Evolutionary conservation across 306 rosid species (phyloP), one percentile per base, ranked within the genome.

Genomic region (Vigna nakashimae): DNA sequence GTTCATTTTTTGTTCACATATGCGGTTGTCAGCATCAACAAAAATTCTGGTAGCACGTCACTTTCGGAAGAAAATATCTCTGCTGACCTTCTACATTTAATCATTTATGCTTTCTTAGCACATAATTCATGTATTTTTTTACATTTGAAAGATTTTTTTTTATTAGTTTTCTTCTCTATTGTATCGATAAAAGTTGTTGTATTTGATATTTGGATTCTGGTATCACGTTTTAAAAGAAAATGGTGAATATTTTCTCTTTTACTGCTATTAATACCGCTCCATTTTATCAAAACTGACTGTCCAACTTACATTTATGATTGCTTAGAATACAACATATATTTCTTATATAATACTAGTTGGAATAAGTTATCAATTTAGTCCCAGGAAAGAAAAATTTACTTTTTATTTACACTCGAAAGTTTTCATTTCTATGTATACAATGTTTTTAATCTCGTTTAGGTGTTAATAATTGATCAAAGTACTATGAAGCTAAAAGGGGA

Each of bases 141-240:
- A 84, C 5, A 82, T 30, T 83, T 86, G 82, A n/a, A 65, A 65
- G 22, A 42, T 55, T 82, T 83, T 55, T 82, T 82, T 49, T 74
- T 77, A 3, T 30, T 60, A 52, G 40, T 36, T 50, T 76, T 75
- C 72, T 65, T 79, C 6, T 34, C 38, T 34, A 34, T 34, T 34
- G 38, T 34, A 34, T 34, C 38, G 73, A 74, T 82, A 49, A 56
- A 66, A 69, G 68, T 53, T 66, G 75, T 77, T 76, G 58, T 64
- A 75, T 55, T 70, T 66, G 26, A 65, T 62, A 77, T 77, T 77
- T 77, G 73, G 74, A 74, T 79, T 57, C 32, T 63, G 40, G 69
- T 68, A 71, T 81, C 43, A 53, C 48, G 73, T 58, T 28, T 32
- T 16, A 8, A 30, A 45, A 30, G 34, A 74, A 73, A 40, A 7